Percentiles rank a stretch among this genome's conserved stretches.
Evolutionary conservation across 2,329 filamentous ascomycete species (phyloP).

Genomic region (Thielaviopsis musarum): DNA sequence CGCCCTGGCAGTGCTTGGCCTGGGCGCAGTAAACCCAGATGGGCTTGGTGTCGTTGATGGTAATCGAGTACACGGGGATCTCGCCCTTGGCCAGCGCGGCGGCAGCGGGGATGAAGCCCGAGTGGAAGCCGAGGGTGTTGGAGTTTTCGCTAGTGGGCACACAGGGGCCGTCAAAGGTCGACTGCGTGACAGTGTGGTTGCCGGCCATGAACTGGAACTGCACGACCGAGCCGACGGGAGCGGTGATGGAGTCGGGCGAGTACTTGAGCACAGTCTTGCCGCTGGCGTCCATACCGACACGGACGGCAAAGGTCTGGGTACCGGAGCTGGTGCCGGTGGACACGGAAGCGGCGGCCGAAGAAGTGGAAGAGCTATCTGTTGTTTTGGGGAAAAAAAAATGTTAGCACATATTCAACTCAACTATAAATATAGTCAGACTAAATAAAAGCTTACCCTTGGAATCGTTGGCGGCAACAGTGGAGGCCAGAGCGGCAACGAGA

Average conservation of each 20-base stretch:
- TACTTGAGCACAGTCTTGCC: slow-evolving; percentile 37
- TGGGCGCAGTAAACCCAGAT: slow-evolving; percentile 70
- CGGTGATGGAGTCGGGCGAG: slow-evolving; percentile 48
- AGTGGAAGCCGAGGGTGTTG: slow-evolving; percentile 45
- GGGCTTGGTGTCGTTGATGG: slow-evolving; percentile 50
- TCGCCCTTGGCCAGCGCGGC: slow-evolving; percentile 30
- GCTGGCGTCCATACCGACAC: slow-evolving; percentile 39
- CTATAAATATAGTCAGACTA: too few relatives aligned
- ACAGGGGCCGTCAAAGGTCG: slow-evolving; percentile 45
- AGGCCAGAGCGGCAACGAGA: slow-evolving; percentile 27
- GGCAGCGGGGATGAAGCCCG: slow-evolving; percentile 48
- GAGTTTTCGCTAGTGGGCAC: slow-evolving; percentile 37
- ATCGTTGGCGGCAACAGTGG: slow-evolving; percentile 27
- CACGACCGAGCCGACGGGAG: slow-evolving; percentile 49
- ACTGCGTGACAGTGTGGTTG: slow-evolving; percentile 71
- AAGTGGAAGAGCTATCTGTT: background rate
- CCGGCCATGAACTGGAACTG: slow-evolving; percentile 50
- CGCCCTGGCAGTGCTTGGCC: slow-evolving; percentile 53
- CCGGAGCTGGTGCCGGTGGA: background rate
- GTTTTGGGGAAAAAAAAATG: too few relatives aligned
- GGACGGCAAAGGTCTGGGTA: slow-evolving; percentile 24
- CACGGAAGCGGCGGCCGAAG: background rate
- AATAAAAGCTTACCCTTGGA: too few relatives aligned
- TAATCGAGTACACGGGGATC: slow-evolving; percentile 54
- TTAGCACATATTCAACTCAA: slow-evolving; percentile 17